A percentile compares a stretch with the other conserved stretches of the same genome.
phyloP scores from a whole-genome alignment of 163 green algal genomes.

The Chlorella variabilis region DNA sequence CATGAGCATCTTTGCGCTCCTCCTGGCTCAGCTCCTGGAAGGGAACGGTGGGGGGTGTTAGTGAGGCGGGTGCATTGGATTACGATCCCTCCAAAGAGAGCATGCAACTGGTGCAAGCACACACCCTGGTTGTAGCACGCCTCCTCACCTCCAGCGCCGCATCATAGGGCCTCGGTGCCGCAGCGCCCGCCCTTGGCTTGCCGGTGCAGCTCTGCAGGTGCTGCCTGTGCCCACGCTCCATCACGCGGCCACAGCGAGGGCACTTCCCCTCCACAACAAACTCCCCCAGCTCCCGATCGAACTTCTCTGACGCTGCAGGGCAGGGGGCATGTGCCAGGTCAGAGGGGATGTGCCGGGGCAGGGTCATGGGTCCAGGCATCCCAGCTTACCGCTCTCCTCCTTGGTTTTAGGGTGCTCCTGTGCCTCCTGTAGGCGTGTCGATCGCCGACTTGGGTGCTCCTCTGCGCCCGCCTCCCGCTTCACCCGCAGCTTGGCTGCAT shows the following conservation, averaged over 20 bases:
- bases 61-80: not conserved
- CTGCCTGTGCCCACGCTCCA: not conserved
- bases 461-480: not conserved
- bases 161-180: not conserved
- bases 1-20: slow-evolving; percentile 36
- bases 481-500: not conserved
- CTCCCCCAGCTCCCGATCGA: slow-evolving; percentile 41
- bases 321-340: too few species aligned
- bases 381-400: slow-evolving; percentile 30
- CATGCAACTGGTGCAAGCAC: too few species aligned
- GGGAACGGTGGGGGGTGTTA: too few species aligned
- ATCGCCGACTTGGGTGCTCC: slow-evolving; percentile 15
- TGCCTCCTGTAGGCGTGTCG: slow-evolving; percentile 5
- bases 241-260: slow-evolving; percentile 36
- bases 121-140: too few species aligned
- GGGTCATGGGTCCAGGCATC: too few species aligned
- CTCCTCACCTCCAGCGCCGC: not conserved
- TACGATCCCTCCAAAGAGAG: too few species aligned
- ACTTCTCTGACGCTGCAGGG: slow-evolving; percentile 29
- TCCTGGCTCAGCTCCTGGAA: slow-evolving; percentile 28
- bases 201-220: slow-evolving; percentile 14
- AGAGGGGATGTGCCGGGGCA: too few species aligned
- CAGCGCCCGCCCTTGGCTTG: not conserved
- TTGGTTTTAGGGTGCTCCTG: slow-evolving; percentile 15
- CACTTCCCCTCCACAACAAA: slow-evolving; percentile 42